Evolutionary conservation across 352 stramenopile species (phyloP).

Genomic region (Phytopythium sindhum): DNA sequence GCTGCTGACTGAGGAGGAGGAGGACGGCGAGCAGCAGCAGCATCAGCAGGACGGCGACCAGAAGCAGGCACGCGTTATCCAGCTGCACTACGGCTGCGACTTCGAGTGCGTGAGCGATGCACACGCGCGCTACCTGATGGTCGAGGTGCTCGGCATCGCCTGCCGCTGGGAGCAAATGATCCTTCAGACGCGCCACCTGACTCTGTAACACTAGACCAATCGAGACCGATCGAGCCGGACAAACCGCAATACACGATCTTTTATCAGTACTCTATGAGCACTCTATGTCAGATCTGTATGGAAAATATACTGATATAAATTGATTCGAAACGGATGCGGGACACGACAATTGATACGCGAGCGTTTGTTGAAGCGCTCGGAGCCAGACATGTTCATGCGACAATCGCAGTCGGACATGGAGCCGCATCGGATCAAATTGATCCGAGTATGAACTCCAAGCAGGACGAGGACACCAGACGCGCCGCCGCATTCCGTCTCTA

Average conservation of each 20-base stretch:
- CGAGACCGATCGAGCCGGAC: background rate
- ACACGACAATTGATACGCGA: background rate
- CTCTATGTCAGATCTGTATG: background rate
- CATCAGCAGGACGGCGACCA: background rate
- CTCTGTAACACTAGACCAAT: slow-evolving; percentile 13
- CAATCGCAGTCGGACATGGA: background rate
- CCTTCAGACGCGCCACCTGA: slow-evolving; percentile 26
- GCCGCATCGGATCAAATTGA: no score
- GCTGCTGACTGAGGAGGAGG: slow-evolving; percentile 25
- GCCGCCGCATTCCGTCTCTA: background rate
- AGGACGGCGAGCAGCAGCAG: background rate
- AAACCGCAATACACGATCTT: background rate
- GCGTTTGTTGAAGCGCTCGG: no score
- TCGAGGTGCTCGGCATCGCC: slow-evolving; percentile 39
- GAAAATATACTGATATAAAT: background rate
- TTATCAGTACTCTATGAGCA: background rate
- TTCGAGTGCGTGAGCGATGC: slow-evolving; percentile 41
- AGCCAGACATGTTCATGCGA: background rate
- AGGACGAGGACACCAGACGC: background rate
- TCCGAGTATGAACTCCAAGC: no score
- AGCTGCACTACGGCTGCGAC: slow-evolving; percentile 38
- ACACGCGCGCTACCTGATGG: slow-evolving; percentile 38
- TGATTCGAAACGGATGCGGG: background rate
- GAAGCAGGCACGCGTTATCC: slow-evolving; percentile 11
- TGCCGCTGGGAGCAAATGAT: slow-evolving; percentile 37